A percentile compares a stretch with the other conserved stretches of the same genome.
phyloP scores from a whole-genome alignment of 2,329 filamentous ascomycete species.

The Cytospora piceicola region DNA sequence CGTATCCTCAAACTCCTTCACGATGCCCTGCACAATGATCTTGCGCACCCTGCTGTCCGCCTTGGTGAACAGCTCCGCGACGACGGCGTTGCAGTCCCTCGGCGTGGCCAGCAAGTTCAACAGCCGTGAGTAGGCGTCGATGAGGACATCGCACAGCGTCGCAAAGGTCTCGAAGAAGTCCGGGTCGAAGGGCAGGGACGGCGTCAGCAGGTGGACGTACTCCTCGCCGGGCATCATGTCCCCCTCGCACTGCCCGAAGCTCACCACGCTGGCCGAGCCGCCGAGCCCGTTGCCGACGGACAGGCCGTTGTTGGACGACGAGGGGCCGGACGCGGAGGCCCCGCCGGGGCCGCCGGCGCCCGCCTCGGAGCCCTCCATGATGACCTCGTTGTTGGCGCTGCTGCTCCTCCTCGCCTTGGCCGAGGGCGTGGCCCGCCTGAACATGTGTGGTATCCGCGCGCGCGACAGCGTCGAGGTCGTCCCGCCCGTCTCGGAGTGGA shows the following conservation, averaged over 20 bases:
- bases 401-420: constrained; percentile 61
- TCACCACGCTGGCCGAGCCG: constrained; percentile 53
- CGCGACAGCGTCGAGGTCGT: constrained; percentile 72
- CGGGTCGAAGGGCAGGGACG: constrained; percentile 89
- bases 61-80: constrained; percentile 88
- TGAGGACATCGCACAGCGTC: constrained; percentile 91
- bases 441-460: constrained; percentile 82
- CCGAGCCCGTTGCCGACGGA: constrained; percentile 38
- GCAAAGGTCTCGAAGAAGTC: constrained; percentile 98
- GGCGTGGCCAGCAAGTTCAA: constrained; percentile 76
- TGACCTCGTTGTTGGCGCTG: constrained; percentile 46
- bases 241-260: constrained; percentile 61
- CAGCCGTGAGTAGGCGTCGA: constrained; percentile 86
- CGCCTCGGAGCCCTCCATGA: constrained; percentile 34
- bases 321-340: constrained; percentile 20
- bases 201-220: constrained; percentile 88
- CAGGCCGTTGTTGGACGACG: constrained; percentile 18
- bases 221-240: constrained; percentile 81
- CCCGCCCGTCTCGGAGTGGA: constrained; percentile 77
- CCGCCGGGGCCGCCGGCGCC: constrained; percentile 31
- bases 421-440: constrained; percentile 66
- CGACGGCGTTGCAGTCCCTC: constrained; percentile 67
- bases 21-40: constrained; percentile 82
- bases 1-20: constrained; percentile 91
- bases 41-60: constrained; percentile 85